Percentiles rank a stretch among this genome's conserved stretches.
phyloP scores from a whole-genome alignment of 257 asterid species.

The Gentiana macrophylla region DNA sequence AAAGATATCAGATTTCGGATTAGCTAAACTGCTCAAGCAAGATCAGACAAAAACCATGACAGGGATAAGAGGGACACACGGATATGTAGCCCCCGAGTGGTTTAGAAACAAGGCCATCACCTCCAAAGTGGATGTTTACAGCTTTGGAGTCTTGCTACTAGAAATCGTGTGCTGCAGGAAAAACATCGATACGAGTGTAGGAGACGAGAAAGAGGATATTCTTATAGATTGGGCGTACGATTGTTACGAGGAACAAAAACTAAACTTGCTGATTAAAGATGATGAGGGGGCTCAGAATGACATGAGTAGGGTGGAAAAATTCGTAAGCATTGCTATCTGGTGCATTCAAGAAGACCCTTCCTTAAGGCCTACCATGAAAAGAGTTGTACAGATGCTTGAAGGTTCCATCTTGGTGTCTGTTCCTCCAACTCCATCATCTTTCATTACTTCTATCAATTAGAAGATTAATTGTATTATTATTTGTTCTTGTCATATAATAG shows the following conservation, averaged over 20 bases:
- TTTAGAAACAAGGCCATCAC: conserved; percentile 38
- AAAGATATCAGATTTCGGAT: conserved; percentile 55
- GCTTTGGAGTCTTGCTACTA: conserved; percentile 42
- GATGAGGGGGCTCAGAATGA: conserved; percentile 5
- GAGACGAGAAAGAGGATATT: conserved; percentile 1
- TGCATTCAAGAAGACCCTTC: conserved; percentile 31
- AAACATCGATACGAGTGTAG: conserved; percentile 1
- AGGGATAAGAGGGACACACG: conserved; percentile 44
- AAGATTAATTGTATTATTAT: neutral
- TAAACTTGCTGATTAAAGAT: neutral
- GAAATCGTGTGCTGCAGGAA: conserved; percentile 22
- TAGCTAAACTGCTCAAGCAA: conserved; percentile 42
- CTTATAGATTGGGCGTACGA: conserved; percentile 2
- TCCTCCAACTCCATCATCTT: conserved; percentile 19
- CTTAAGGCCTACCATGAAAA: conserved; percentile 34
- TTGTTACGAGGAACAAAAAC: neutral
- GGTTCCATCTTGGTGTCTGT: conserved; percentile 18
- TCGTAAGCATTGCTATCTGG: conserved; percentile 24
- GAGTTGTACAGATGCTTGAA: conserved; percentile 28
- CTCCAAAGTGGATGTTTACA: conserved; percentile 45
- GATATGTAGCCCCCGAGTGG: conserved; percentile 67
- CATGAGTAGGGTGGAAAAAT: conserved; percentile 8
- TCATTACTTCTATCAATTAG: conserved; percentile 3
- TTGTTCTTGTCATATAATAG: too few relatives aligned
- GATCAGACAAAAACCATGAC: conserved; percentile 38